These are phyloP conservation scores for Boeremia lycopersici DNA, from an alignment of 2,329 filamentous ascomycete genomes.

Conservation along the genomic window DNA sequence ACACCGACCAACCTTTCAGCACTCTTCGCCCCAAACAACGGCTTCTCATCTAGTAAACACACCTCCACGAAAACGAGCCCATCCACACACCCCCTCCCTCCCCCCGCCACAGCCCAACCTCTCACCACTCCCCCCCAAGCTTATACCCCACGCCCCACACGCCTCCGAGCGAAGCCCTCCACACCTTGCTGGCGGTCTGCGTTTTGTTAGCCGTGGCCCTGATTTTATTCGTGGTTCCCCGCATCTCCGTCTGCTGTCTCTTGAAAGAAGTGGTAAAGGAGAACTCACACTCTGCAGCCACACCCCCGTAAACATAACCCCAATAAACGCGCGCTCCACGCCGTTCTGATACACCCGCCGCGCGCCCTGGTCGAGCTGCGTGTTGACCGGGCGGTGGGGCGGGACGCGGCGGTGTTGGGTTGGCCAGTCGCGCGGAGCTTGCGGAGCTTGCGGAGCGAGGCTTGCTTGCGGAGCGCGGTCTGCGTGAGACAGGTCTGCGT, in stretches of 20 bases:
- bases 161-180: constrained; percentile 58
- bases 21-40: too few relatives aligned
- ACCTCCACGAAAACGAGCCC: too few relatives aligned
- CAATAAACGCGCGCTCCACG: constrained; percentile 56
- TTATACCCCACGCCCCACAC: constrained; percentile 58
- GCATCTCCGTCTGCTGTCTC: too few relatives aligned
- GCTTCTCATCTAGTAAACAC: too few relatives aligned
- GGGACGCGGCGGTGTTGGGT: constrained; percentile 56
- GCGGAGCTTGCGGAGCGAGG: too few relatives aligned
- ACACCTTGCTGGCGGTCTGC: constrained; percentile 53
- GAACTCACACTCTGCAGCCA: constrained; percentile 52
- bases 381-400: constrained; percentile 54
- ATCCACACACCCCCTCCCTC: too few relatives aligned
- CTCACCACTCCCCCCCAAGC: constrained; percentile 60
- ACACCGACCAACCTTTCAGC: too few relatives aligned
- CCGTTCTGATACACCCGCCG: constrained; percentile 53
- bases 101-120: background rate
- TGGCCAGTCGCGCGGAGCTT: constrained; percentile 52
- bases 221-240: too few relatives aligned
- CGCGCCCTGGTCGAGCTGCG: constrained; percentile 49
- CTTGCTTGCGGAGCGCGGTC: too few relatives aligned
- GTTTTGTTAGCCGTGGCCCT: too few relatives aligned
- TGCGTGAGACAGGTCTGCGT: too few relatives aligned
- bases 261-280: too few relatives aligned
- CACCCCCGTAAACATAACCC: constrained; percentile 58